A percentile compares a stretch with the other conserved stretches of the same genome.
These are phyloP conservation scores for Chamaenerion angustifolium DNA, from an alignment of 345 rosid species.

Conservation along the genomic window DNA sequence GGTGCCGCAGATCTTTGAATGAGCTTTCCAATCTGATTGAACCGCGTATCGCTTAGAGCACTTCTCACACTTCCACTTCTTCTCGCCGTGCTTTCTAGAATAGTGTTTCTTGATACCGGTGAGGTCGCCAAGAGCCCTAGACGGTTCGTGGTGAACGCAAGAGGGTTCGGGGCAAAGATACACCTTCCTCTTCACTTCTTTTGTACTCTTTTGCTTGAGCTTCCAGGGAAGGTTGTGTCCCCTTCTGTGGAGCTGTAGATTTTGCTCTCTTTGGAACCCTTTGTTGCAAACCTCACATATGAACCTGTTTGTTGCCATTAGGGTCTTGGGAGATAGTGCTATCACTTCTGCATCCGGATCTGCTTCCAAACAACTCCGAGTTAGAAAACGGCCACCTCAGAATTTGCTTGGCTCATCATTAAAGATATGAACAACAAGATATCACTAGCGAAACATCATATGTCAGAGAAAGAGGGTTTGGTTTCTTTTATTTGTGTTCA, in stretches of 20 bases:
- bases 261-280: conserved; percentile 84
- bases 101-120: conserved; percentile 76
- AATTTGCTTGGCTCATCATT: too few relatives aligned
- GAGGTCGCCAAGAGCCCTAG: conserved; percentile 77
- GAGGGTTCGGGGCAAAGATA: conserved; percentile 78
- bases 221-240: conserved; percentile 89
- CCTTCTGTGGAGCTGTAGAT: conserved; percentile 75
- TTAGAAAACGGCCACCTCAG: too few relatives aligned
- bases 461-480: too few relatives aligned
- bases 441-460: too few relatives aligned
- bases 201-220: conserved; percentile 61
- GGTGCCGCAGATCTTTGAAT: conserved; percentile 79
- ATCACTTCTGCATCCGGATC: conserved; percentile 88
- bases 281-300: conserved; percentile 77
- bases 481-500: too few relatives aligned
- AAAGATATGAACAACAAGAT: too few relatives aligned
- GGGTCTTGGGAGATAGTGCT: conserved; percentile 77
- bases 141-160: conserved; percentile 76
- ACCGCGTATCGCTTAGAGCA: conserved; percentile 71
- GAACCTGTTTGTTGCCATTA: conserved; percentile 87
- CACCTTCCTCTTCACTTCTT: conserved; percentile 70
- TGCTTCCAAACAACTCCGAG: conserved; percentile 8
- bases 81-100: conserved; percentile 75
- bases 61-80: conserved; percentile 84
- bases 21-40: conserved; percentile 88